A percentile compares a stretch with the other conserved stretches of the same genome.
These are phyloP conservation scores for Fremontodendron californicum DNA, from an alignment of 345 rosid genomes.

Conservation along the genomic window DNA sequence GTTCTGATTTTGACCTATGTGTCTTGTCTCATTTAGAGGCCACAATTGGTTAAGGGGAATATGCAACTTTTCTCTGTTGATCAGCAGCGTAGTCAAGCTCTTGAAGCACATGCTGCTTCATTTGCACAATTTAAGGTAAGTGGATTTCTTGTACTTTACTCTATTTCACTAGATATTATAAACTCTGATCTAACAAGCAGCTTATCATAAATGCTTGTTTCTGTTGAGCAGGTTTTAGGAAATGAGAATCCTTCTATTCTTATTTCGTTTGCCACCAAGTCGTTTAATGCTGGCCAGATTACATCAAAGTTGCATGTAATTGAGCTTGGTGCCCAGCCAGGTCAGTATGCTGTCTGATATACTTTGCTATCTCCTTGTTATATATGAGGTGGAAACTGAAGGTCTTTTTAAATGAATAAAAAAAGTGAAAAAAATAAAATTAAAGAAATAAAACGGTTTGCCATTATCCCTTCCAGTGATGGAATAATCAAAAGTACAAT, in stretches of 20 bases:
- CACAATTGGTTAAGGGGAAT: slow-evolving; percentile 88
- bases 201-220: neutral
- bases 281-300: slow-evolving; percentile 86
- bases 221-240: slow-evolving; percentile 68
- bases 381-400: neutral
- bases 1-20: slow-evolving; percentile 16
- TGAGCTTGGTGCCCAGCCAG: slow-evolving; percentile 99
- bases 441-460: neutral
- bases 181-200: neutral
- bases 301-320: slow-evolving; percentile 89
- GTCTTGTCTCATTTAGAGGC: slow-evolving; percentile 41
- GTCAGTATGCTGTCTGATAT: slow-evolving; percentile 27
- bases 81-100: slow-evolving; percentile 98
- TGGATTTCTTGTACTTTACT: neutral
- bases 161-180: neutral
- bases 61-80: slow-evolving; percentile 95
- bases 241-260: slow-evolving; percentile 91
- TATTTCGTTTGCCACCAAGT: slow-evolving; percentile 87
- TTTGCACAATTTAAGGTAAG: slow-evolving; percentile 84
- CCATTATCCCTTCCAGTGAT: neutral
- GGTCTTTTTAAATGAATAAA: neutral
- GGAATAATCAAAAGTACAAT: neutral
- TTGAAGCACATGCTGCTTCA: slow-evolving; percentile 99
- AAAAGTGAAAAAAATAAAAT: neutral
- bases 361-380: neutral